Conservation (phyloP, 805 yeast genomes). For the Metschnikowia hibisci region DNA sequence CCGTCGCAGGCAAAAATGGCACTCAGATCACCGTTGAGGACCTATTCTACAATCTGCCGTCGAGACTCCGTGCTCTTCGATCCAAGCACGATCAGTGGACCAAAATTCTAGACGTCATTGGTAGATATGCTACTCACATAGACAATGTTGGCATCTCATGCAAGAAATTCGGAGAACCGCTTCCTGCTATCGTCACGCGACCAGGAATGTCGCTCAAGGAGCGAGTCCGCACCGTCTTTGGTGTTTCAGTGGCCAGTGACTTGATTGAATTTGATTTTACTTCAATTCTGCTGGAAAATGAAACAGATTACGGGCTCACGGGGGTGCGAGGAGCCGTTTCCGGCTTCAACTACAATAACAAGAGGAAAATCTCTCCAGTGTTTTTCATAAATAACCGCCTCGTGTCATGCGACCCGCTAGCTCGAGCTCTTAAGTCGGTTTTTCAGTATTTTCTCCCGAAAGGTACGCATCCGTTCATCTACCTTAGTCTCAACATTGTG, state of each 20-base stretch:
- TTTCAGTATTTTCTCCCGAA: constrained; percentile 71
- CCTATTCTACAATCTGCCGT: constrained; percentile 81
- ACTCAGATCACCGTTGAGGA: constrained; percentile 86
- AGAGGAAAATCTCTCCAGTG: constrained; percentile 62
- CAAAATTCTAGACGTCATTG: constrained; percentile 76
- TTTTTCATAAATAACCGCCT: constrained; percentile 84
- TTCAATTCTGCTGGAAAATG: not conserved
- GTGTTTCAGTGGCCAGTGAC: constrained; percentile 63
- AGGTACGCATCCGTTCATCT: constrained; percentile 71
- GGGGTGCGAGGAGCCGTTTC: constrained; percentile 60
- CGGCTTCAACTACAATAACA: constrained; percentile 65
- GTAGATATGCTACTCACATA: constrained; percentile 77
- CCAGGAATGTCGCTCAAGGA: constrained; percentile 51
- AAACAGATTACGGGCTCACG: constrained; percentile 44
- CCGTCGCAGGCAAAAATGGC: constrained; percentile 84
- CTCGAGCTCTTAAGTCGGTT: constrained; percentile 59
- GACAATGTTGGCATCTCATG: constrained; percentile 69
- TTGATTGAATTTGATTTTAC: constrained; percentile 46
- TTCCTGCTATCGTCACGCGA: constrained; percentile 59
- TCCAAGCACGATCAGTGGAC: constrained; percentile 70
- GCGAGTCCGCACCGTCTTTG: constrained; percentile 70
- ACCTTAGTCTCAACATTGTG: constrained; percentile 61
- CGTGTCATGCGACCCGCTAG: constrained; percentile 77
- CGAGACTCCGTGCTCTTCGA: constrained; percentile 64
- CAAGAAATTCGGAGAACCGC: constrained; percentile 74